These are phyloP conservation scores for Penicillium pancosmium DNA, from an alignment of 495 filamentous ascomycete genomes.

Conservation along the genomic window DNA sequence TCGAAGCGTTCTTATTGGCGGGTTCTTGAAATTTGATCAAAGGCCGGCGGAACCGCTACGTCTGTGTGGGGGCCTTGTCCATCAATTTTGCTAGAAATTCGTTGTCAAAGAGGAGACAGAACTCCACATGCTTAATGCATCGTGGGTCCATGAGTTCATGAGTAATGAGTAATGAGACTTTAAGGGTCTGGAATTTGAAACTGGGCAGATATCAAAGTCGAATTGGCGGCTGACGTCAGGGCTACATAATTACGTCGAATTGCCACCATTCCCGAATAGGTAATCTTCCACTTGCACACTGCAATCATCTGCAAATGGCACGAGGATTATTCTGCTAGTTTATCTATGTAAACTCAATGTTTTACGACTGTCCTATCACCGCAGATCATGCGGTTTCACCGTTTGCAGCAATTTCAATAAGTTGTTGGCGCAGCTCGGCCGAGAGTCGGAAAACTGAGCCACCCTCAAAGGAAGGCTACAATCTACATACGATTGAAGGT, in stretches of 20 bases:
- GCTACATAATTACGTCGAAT: conserved; percentile 12
- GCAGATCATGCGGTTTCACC: no score
- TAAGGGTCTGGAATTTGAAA: background rate
- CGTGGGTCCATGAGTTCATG: conserved; percentile 16
- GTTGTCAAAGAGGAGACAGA: background rate
- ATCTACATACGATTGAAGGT: no score
- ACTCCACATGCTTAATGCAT: conserved; percentile 21
- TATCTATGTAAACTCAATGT: background rate
- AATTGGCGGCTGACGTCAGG: background rate
- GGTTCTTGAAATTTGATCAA: conserved; percentile 20
- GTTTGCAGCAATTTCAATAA: no score
- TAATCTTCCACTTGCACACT: background rate
- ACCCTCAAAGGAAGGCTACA: no score
- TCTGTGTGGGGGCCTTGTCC: conserved; percentile 11
- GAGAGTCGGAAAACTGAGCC: no score
- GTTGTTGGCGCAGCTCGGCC: no score
- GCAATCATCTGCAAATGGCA: background rate
- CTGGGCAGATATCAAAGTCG: conserved; percentile 13
- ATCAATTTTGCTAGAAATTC: conserved; percentile 12
- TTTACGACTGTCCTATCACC: no score
- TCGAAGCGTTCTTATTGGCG: conserved; percentile 23
- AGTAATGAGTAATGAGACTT: conserved; percentile 1
- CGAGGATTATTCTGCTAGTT: background rate
- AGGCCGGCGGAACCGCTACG: conserved; percentile 16
- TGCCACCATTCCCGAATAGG: conserved; percentile 7